Percentiles rank a stretch among this genome's conserved stretches.
Conservation (phyloP, 2,329 filamentous ascomycete species). For the Alternaria consortialis region DNA sequence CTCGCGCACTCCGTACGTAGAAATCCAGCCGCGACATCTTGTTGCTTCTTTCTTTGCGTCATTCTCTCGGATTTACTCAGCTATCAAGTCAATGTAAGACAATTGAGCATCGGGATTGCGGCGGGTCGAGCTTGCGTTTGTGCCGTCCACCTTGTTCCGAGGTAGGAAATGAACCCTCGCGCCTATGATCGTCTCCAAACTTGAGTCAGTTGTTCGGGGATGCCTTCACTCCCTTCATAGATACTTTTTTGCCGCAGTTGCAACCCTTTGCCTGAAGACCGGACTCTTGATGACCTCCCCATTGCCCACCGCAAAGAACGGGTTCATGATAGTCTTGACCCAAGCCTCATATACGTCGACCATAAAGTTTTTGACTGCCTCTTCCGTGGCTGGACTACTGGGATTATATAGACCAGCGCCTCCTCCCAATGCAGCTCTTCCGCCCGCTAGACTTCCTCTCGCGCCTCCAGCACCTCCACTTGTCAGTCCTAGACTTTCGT, state of each 20-base stretch:
- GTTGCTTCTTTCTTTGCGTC: neutral
- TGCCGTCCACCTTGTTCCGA: neutral
- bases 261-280: slow-evolving; percentile 82
- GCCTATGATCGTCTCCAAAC: neutral
- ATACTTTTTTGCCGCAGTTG: slow-evolving; percentile 91
- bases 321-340: slow-evolving; percentile 97
- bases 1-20: neutral
- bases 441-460: slow-evolving; percentile 45
- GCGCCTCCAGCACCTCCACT: slow-evolving; percentile 28
- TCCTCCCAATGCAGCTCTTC: slow-evolving; percentile 36
- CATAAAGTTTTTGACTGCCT: slow-evolving; percentile 95
- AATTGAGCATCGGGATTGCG: neutral
- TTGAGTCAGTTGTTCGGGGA: neutral
- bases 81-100: neutral
- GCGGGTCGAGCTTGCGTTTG: neutral
- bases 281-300: slow-evolving; percentile 86
- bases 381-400: slow-evolving; percentile 88
- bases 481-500: slow-evolving; percentile 44
- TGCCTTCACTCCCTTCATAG: slow-evolving; percentile 59
- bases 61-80: neutral
- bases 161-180: neutral
- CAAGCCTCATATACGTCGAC: slow-evolving; percentile 94
- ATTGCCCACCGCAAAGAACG: slow-evolving; percentile 89
- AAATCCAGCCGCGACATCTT: neutral
- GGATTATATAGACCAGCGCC: slow-evolving; percentile 72